Base-by-base conservation (phyloP, 495 filamentous ascomycete species). In the Penicillium nucicola region DNA sequence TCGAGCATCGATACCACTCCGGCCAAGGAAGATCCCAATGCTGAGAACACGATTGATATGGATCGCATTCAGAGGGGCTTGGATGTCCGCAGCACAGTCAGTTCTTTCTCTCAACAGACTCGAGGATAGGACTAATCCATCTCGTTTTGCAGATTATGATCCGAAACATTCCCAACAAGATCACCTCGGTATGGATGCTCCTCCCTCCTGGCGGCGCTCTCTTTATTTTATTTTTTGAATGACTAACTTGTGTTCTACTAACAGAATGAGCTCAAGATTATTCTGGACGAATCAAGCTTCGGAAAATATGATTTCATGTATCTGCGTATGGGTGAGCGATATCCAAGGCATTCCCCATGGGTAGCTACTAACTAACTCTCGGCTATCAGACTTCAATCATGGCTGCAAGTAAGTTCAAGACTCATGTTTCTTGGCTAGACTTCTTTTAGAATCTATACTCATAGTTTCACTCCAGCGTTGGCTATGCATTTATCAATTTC, bases 401-500 rank as follows among this genome's bases (percentile, higher is more conserved):
- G 84, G 90, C 50, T 92, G 88, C 86, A 95, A 92, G 89, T 92
- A 72, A 50, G 36, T 46, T 14, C 8, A n/a, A 17, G n/a, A 28
- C 28, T 45, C n/a, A 12, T 17, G 19, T 20, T 45, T 14, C 11
- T 36, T 39, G 5, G 10, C 12, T n/a, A 18, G 5, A 18, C 5
- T 28, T 28, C 2, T 28, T 28, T 28, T 28, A 1, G 2, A 4
- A 28, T 1, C 7, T 8, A 28, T 30, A 34, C 49, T 36, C 42
- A 44, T 45, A 51, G 1, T 68, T 45, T 39, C 35, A 54, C 56
- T 44, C 13, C 53, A 97, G 91, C 68, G 93, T 98, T 49, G 93
- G 93, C 49, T 98, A 98, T 75, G 93, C 91, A 0, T 98, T 98
- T 71, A 89, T 98, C 68, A 97, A 98, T 64, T 96, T 98, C 60